Evolutionary conservation across 2,329 filamentous ascomycete genomes (phyloP).

Genomic region (Phaeoacremonium minimum): DNA sequence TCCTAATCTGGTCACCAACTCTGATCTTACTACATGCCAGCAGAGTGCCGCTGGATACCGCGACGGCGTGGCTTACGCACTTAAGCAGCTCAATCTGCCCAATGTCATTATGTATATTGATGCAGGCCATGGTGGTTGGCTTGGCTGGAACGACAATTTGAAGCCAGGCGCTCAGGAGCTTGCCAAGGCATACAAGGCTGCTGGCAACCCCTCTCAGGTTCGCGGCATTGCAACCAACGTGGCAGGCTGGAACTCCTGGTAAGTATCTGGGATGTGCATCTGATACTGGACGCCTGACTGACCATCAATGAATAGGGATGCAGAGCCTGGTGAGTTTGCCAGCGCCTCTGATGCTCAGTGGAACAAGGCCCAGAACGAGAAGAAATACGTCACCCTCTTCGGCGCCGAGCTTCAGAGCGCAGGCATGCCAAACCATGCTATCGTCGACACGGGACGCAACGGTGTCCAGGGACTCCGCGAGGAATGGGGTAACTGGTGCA

Average conservation of each 20-base stretch:
- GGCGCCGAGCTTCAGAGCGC: slow-evolving; percentile 27
- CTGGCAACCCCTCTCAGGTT: slow-evolving; percentile 29
- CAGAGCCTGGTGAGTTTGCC: slow-evolving; percentile 29
- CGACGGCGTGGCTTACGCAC: slow-evolving; percentile 50
- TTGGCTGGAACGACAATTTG: slow-evolving; percentile 58
- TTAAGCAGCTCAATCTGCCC: slow-evolving; percentile 49
- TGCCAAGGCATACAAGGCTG: slow-evolving; percentile 30
- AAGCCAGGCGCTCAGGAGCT: slow-evolving; percentile 31
- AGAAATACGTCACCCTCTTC: slow-evolving; percentile 35
- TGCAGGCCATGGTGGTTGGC: slow-evolving; percentile 60
- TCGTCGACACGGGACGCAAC: slow-evolving; percentile 35
- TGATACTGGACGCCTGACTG: no score
- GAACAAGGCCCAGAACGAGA: slow-evolving; percentile 36
- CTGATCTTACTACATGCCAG: slow-evolving; percentile 47
- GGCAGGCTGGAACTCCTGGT: slow-evolving; percentile 35
- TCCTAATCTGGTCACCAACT: slow-evolving; percentile 59
- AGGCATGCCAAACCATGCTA: slow-evolving; percentile 36
- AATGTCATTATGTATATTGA: slow-evolving; percentile 64
- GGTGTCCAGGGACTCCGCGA: slow-evolving; percentile 34
- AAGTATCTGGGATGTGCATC: neutral
- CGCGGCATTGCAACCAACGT: slow-evolving; percentile 34
- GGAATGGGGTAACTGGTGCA: slow-evolving; percentile 44
- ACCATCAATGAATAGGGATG: slow-evolving; percentile 13
- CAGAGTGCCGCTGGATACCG: slow-evolving; percentile 50
- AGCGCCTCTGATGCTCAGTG: slow-evolving; percentile 35